Conservation (phyloP, 345 rosid species). For the Brassica rapa region DNA sequence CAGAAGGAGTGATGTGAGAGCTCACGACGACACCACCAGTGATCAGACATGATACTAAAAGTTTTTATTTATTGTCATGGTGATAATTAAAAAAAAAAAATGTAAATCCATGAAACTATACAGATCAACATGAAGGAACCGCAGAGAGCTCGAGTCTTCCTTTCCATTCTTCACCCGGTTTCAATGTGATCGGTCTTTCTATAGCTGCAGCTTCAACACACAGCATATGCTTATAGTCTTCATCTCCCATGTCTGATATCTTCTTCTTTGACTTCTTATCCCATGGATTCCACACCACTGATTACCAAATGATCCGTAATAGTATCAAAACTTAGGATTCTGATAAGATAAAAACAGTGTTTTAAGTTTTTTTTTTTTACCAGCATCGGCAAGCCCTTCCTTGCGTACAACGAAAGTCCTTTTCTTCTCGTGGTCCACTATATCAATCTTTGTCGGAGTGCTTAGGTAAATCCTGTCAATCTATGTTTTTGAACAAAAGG, state of each 20-base stretch:
- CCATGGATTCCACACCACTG: conserved; percentile 99
- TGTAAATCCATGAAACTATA: not conserved
- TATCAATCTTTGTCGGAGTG: conserved; percentile 91
- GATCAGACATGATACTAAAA: not conserved
- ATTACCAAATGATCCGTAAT: conserved; percentile 5
- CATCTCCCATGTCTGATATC: conserved; percentile 87
- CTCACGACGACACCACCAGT: not conserved
- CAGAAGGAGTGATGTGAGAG: not conserved
- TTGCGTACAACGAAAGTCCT: conserved; percentile 90
- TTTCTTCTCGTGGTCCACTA: conserved; percentile 92
- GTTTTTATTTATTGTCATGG: not conserved
- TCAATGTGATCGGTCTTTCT: conserved; percentile 78
- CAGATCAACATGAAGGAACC: conserved; percentile 60
- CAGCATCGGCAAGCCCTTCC: conserved; percentile 97
- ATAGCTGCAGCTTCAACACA: conserved; percentile 89
- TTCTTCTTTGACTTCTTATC: conserved; percentile 88
- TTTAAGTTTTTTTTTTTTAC: conserved; percentile 48
- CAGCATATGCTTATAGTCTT: conserved; percentile 89
- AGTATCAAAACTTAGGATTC: not conserved
- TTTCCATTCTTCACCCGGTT: conserved; percentile 94
- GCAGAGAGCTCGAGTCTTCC: conserved; percentile 88
- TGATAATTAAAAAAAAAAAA: not conserved
- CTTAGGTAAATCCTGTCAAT: conserved; percentile 81
- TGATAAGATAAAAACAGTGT: not conserved
- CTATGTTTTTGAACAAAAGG: conserved; percentile 40